Evolutionary conservation across 1,139 yeast species (phyloP).

Genomic region (Pichia sp.): DNA sequence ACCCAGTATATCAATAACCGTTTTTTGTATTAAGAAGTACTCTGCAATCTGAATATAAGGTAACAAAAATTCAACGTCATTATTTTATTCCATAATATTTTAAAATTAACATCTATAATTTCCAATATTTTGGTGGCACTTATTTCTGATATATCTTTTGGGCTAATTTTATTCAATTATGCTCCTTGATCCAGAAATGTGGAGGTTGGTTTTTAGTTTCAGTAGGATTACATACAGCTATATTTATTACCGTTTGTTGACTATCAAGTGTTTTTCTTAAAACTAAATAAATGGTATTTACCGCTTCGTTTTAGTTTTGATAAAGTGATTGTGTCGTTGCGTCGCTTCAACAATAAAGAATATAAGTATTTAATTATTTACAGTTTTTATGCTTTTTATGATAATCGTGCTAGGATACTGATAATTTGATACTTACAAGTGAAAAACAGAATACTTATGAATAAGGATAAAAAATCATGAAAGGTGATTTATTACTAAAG

Average conservation of each 20-base stretch:
- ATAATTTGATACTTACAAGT: too few relatives aligned
- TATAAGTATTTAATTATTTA: too few relatives aligned
- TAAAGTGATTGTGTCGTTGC: too few relatives aligned
- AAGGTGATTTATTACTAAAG: constrained; percentile 67
- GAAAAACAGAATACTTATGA: constrained; percentile 40
- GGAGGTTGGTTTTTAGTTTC: constrained; percentile 69
- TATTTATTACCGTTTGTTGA: constrained; percentile 77
- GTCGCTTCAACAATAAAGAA: too few relatives aligned
- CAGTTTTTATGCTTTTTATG: constrained; percentile 36
- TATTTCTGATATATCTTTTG: constrained; percentile 49
- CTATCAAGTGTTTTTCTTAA: too few relatives aligned
- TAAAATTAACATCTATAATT: constrained; percentile 61
- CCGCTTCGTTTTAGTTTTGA: too few relatives aligned
- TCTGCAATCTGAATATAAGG: constrained; percentile 49
- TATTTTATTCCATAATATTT: constrained; percentile 72
- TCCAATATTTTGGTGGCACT: constrained; percentile 37
- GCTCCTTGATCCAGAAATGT: constrained; percentile 44
- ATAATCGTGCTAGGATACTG: too few relatives aligned
- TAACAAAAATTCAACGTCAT: constrained; percentile 57
- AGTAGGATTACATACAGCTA: constrained; percentile 59
- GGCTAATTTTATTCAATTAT: too few relatives aligned
- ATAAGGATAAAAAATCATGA: constrained; percentile 43
- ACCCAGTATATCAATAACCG: constrained; percentile 68
- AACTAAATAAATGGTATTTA: constrained; percentile 64
- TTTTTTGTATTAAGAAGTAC: constrained; percentile 64